Conservation (phyloP, 208 protist genomes). For the Leptomonas pyrrhocoris region DNA sequence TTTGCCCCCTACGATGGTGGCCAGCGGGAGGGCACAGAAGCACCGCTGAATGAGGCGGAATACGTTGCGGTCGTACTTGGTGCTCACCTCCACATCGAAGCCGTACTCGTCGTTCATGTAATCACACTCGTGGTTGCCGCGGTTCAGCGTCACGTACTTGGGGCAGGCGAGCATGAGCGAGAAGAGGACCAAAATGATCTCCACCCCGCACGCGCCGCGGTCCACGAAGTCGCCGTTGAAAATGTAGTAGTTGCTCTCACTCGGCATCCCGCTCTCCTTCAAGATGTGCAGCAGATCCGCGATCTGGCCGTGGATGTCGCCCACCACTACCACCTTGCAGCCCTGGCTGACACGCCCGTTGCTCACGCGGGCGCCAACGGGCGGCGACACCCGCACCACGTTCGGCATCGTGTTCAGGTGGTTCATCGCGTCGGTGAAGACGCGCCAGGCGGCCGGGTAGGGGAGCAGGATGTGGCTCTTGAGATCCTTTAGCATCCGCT, state of each 20-base stretch:
- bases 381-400: conserved; percentile 71
- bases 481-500: conserved; percentile 76
- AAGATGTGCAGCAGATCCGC: conserved; percentile 88
- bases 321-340: conserved; percentile 87
- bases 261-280: conserved; percentile 78
- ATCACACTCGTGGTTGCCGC: conserved; percentile 96
- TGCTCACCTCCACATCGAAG: conserved; percentile 98
- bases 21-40: conserved; percentile 89
- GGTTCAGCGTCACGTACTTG: conserved; percentile 93
- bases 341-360: conserved; percentile 82
- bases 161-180: conserved; percentile 95
- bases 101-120: conserved; percentile 97
- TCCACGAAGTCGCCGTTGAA: conserved; percentile 98
- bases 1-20: conserved; percentile 73
- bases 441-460: conserved; percentile 81
- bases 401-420: conserved; percentile 87
- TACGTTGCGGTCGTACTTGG: conserved; percentile 96
- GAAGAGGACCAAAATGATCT: conserved; percentile 96
- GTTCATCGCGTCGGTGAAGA: conserved; percentile 86
- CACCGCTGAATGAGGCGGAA: conserved; percentile 88
- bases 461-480: conserved; percentile 72
- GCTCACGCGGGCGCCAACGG: conserved; percentile 64
- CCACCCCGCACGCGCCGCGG: conserved; percentile 95
- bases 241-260: conserved; percentile 83
- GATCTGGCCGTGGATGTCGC: conserved; percentile 89